Evolutionary conservation across 331 rosid genomes (phyloP).

Genomic region (Telfairia occidentalis): DNA sequence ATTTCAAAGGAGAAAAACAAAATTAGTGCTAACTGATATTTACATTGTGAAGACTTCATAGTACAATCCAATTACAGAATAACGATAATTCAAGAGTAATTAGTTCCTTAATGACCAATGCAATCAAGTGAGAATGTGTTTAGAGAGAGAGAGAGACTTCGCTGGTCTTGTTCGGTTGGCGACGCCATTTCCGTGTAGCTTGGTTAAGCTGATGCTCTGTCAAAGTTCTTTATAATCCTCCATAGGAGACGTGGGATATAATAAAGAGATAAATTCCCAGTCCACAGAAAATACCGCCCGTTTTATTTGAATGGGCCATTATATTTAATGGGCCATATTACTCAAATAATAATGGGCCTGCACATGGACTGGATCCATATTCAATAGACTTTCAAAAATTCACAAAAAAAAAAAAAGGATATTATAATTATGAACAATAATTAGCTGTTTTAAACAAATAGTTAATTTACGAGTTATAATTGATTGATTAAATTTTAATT

Average conservation of each 20-base stretch:
- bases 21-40: background rate
- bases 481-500: no score
- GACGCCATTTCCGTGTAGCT: slow-evolving; percentile 4
- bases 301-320: background rate
- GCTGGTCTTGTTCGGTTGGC: slow-evolving; percentile 13
- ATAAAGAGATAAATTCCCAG: background rate
- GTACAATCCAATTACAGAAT: slow-evolving; percentile 1
- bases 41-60: slow-evolving; percentile 5
- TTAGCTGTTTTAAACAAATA: no score
- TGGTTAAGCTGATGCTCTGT: background rate
- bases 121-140: background rate
- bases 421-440: no score
- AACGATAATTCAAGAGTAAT: background rate
- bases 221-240: background rate
- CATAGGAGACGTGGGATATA: background rate
- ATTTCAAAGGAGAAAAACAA: background rate
- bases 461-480: no score
- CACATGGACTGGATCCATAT: background rate
- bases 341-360: background rate
- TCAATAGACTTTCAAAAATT: background rate
- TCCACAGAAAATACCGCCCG: background rate
- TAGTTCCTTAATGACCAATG: background rate
- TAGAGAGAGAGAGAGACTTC: slow-evolving; percentile 14
- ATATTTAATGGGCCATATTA: background rate
- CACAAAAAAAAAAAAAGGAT: no score